Base-by-base conservation (phyloP, 257 asterid species). In the Cruciata laevipes region DNA sequence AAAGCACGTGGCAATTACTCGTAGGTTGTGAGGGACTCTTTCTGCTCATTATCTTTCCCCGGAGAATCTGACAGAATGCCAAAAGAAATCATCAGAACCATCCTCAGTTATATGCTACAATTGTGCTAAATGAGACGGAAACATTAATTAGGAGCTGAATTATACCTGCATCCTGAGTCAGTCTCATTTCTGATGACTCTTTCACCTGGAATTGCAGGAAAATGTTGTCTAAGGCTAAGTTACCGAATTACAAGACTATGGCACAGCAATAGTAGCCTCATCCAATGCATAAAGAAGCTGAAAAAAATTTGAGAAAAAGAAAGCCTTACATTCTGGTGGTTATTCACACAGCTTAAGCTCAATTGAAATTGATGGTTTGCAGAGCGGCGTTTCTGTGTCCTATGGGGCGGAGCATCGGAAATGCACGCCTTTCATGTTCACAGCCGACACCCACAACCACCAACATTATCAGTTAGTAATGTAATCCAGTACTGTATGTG, bases 31-130 rank as follows among this genome's bases (percentile, higher is more conserved):
- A 57, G 68, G 21, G 68, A 53, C 63, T 65, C 61, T 67, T 76
- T 74, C 78, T 67, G 83, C 76, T 63, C 65, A 40, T 17, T 75
- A 71, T 75, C 80, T 74, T 79, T 77, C 31, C 73, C 86, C n/a
- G 57, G 33, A 37, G 81, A 73, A 82, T 83, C 92, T 85, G 70
- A 73, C 71, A 77, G 62, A 77, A 25, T 61, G 20, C 42, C 23
- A 35, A 21, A 65, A 44, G 13, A 47, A 23, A 71, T 44, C 31
- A 61, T 70, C 56, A 70, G 51, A 70, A 42, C 52, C 31, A 61
- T 61, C 44, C 32, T n/a, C 3, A 31, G 21, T 17, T 21, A 16
- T 24, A 70, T 51, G 40, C 52, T 8, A 47, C 25, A 40, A 21
- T 23, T 11, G 33, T 33, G 14, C 2, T 51, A 59, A 16, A 71